Percentiles rank a stretch among this genome's conserved stretches.
Evolutionary conservation across 164 flowering plant species (phyloP).

Genomic region (Sextonia rubra): DNA sequence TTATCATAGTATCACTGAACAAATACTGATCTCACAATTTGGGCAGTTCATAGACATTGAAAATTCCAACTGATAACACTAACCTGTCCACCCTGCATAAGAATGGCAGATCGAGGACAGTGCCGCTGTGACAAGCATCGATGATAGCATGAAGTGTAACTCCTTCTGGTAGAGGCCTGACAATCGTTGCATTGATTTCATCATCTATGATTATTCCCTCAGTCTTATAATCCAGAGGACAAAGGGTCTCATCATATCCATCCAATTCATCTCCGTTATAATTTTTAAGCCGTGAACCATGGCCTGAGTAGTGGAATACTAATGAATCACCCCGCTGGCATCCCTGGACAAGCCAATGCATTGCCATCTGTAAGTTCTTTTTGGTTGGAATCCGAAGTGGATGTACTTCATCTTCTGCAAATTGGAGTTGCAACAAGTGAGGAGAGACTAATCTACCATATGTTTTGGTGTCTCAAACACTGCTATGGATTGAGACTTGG

Average conservation of each 20-base stretch:
- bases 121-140: slow-evolving; percentile 74
- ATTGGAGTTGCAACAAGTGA: background rate
- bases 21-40: background rate
- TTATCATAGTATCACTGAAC: background rate
- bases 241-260: slow-evolving; percentile 66
- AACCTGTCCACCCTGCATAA: slow-evolving; percentile 55
- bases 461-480: no score
- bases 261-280: slow-evolving; percentile 57
- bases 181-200: slow-evolving; percentile 65
- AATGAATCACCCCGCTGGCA: slow-evolving; percentile 70
- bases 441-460: background rate
- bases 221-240: slow-evolving; percentile 64
- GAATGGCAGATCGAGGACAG: slow-evolving; percentile 64
- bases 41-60: background rate
- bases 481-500: no score
- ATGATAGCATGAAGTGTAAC: slow-evolving; percentile 78
- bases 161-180: slow-evolving; percentile 61
- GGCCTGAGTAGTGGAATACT: slow-evolving; percentile 86
- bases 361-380: slow-evolving; percentile 48
- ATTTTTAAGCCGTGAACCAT: slow-evolving; percentile 46
- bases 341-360: slow-evolving; percentile 63
- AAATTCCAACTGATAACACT: background rate
- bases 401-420: slow-evolving; percentile 60
- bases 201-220: slow-evolving; percentile 71
- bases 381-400: slow-evolving; percentile 53